Percentiles rank a stretch among this genome's conserved stretches.
Evolutionary conservation across 441 rosid species (phyloP).

Genomic region (Melastoma candidum): DNA sequence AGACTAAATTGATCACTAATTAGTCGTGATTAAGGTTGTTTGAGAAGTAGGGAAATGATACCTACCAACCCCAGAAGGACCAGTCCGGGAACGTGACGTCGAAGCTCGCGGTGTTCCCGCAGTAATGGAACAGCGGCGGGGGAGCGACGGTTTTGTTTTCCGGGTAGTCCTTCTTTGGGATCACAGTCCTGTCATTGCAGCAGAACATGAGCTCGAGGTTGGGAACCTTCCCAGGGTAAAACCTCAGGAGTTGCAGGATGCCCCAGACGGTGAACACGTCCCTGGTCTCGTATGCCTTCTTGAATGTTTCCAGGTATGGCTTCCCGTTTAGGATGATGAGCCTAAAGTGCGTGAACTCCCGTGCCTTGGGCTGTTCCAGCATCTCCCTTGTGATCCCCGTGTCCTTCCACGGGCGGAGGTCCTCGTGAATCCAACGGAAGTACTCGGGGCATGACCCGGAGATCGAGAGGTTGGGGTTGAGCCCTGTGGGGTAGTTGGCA

Average conservation of each 20-base stretch:
- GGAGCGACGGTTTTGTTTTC: background rate
- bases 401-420: conserved; percentile 61
- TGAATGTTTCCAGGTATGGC: conserved; percentile 47
- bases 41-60: background rate
- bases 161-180: conserved; percentile 10
- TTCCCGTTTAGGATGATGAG: conserved; percentile 40
- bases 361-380: conserved; percentile 35
- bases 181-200: conserved; percentile 44
- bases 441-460: conserved; percentile 44
- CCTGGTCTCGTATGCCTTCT: conserved; percentile 42
- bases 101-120: conserved; percentile 2
- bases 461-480: conserved; percentile 13
- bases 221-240: conserved; percentile 45
- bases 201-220: conserved; percentile 77
- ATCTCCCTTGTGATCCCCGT: conserved; percentile 58
- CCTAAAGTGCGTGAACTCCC: conserved; percentile 47
- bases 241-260: conserved; percentile 53
- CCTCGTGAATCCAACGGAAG: conserved; percentile 83
- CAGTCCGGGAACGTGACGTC: conserved; percentile 8
- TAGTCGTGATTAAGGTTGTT: background rate
- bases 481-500: conserved; percentile 11
- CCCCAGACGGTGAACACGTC: conserved; percentile 72
- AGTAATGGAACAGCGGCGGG: conserved; percentile 5
- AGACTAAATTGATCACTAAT: too few species aligned
- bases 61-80: background rate